Conservation (phyloP, 768 basidiomycete genomes). For the Sutorius australiensis region DNA sequence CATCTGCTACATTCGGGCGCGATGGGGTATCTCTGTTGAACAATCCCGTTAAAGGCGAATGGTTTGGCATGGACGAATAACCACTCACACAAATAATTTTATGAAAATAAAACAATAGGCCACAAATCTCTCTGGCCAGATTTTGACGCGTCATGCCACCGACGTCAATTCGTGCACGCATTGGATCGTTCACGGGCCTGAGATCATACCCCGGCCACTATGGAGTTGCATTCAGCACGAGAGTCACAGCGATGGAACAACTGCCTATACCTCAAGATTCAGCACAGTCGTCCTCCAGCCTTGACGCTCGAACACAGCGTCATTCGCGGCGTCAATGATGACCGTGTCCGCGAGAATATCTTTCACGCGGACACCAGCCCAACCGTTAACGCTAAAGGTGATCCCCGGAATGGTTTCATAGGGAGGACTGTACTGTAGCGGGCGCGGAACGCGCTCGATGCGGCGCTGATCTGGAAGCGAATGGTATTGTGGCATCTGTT, state of each 20-base stretch:
- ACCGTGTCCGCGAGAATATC: constrained; percentile 11
- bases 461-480: constrained; percentile 14
- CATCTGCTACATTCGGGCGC: constrained; percentile 18
- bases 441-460: constrained; percentile 22
- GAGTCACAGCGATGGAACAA: background rate
- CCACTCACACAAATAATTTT: constrained; percentile 7
- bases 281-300: constrained; percentile 22
- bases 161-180: constrained; percentile 15
- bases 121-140: constrained; percentile 16
- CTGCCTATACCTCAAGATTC: constrained; percentile 16
- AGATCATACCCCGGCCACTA: constrained; percentile 26
- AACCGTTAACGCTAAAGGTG: constrained; percentile 17
- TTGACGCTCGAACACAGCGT: constrained; percentile 12
- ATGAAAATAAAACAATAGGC: constrained; percentile 9
- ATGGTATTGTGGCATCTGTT: constrained; percentile 18
- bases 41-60: background rate
- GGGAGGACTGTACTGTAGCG: constrained; percentile 6
- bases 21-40: constrained; percentile 7
- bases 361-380: constrained; percentile 17
- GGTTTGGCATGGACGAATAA: background rate
- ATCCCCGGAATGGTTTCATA: constrained; percentile 14
- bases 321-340: constrained; percentile 16
- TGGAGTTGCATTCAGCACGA: background rate
- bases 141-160: constrained; percentile 19
- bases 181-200: background rate